Base-by-base conservation (phyloP, 2,329 filamentous ascomycete species). In the Penicillium sp. region DNA sequence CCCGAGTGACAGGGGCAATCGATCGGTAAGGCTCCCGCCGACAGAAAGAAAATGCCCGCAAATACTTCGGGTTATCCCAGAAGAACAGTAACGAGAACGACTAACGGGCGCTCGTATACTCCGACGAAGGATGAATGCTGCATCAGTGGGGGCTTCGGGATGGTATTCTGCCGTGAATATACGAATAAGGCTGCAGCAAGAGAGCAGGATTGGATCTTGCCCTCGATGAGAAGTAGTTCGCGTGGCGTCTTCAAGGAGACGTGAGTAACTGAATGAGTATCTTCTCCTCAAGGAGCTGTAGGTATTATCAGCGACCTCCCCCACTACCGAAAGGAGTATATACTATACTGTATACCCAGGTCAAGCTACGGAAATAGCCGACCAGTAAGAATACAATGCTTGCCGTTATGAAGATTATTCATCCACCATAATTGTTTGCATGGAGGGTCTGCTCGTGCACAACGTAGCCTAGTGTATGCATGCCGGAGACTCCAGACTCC, bases 401-500 rank as follows among this genome's bases (percentile, higher is more conserved):
- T 7, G 5, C 6, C 6, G 5, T 6, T 22, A 46, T 31, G 43
- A 46, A 31, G 1, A 46, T n/a, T 31, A 46, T 31, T 31, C 22
- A 46, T 31, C 41, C 19, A 6, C 6, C 6, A 7, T 11, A 3
- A 41, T 33, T 22, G 50, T 22, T 41, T 52, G 39, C 24, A 52
- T n/a, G 22, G 22, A 27, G 41, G 41, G 43, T 11, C 7, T 19
- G 39, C 43, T 31, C 43, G 37, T 52, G 50, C 50, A 52, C 36
- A 52, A 52, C 13, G 33, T 31, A 16, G 24, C 7, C 5, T 31
- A 31, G 5, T 31, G 31, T 9, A 31, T 31, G 31, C 31, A 31
- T 39, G n/a, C 50, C 50, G 50, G 50, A 52, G 36, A 31, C 36
- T 33, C 22, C 4, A 41, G 50, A 43, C 37, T 52, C 50, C 50